Evolutionary conservation across 495 filamentous ascomycete species (phyloP), one percentile per base, ranked within the genome.

Genomic region (Pyronema omphalodes): DNA sequence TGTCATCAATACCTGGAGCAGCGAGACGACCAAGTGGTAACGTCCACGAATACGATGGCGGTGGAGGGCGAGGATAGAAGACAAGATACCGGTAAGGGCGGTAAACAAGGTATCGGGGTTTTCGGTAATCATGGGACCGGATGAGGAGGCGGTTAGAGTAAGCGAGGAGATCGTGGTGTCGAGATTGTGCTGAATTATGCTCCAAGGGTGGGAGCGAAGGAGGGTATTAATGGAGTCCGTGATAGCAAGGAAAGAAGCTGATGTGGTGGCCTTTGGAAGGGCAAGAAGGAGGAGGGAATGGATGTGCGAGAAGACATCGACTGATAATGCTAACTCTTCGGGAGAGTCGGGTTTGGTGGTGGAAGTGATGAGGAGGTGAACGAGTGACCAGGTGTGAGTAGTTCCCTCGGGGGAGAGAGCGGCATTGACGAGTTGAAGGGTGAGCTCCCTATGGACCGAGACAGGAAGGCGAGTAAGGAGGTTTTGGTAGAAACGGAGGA

Each of bases 121-220:
- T 9, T 23, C 8, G 29, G 37, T 9, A 6, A 65, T 57, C 19
- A 33, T 8, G 9, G 62, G 62, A 0, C 62, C 62, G 3, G 48
- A 55, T 0, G 62, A 51, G 17, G 58, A 65, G 35, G 58, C 41
- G 14, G 51, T 53, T 23, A 62, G 53, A 8, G 58, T 46, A 33
- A 61, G 33, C 6, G 58, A 50, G 11, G 59, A 39, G 29, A 65
- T 54, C 9, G 56, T 59, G 55, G 62, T 55, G 29, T 65, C 62
- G 15, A 65, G 54, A n/a, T 61, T 65, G 45, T 55, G 61, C 52
- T 65, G 62, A 29, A 54, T 47, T 11, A 65, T 56, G 18, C 48
- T 37, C 62, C 62, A 65, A 14, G 51, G 39, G 50, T 65, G 19
- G 3, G 11, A 39, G 1, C 39, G 51, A n/a, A 65, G 52, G 14